Percentiles rank a stretch among this genome's conserved stretches.
Conservation (phyloP, 176 grass and related monocot genomes). For the Ensete ventricosum region DNA sequence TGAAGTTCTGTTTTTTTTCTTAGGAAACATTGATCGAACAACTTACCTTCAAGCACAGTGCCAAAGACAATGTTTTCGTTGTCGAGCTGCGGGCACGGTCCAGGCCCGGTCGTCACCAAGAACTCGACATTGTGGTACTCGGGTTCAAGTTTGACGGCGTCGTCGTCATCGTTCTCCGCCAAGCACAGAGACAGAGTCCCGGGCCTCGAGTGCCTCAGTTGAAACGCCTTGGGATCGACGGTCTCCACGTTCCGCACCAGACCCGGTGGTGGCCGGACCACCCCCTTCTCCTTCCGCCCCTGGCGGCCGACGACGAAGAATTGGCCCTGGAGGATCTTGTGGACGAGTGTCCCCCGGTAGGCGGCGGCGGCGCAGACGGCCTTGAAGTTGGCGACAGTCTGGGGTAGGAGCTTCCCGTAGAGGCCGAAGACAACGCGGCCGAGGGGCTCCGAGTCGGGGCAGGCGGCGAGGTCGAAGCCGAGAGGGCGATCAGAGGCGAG, state of each 20-base stretch:
- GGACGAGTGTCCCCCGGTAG: constrained; percentile 76
- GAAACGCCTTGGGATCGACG: constrained; percentile 63
- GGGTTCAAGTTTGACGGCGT: constrained; percentile 63
- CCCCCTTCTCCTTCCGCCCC: constrained; percentile 63
- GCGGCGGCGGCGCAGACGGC: constrained; percentile 50
- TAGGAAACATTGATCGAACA: background rate
- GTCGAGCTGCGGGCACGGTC: constrained; percentile 83
- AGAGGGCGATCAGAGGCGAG: constrained; percentile 63
- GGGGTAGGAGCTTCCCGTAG: constrained; percentile 61
- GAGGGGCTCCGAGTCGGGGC: constrained; percentile 74
- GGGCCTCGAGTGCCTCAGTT: constrained; percentile 56
- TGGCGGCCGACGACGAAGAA: constrained; percentile 84
- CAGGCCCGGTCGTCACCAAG: constrained; percentile 86
- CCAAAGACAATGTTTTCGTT: constrained; percentile 89
- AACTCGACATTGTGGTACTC: constrained; percentile 92
- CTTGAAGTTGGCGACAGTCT: constrained; percentile 74
- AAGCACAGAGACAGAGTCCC: constrained; percentile 85
- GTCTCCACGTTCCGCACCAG: constrained; percentile 62
- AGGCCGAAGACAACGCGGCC: constrained; percentile 90
- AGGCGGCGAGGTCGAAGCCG: constrained; percentile 60
- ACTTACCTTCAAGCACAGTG: constrained; percentile 91
- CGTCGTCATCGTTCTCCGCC: constrained; percentile 75
- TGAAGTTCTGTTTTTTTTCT: background rate
- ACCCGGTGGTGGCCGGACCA: constrained; percentile 52
- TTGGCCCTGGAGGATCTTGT: constrained; percentile 73